Base-by-base conservation (phyloP, 2,329 filamentous ascomycete genomes). In the Aspergillus sp. region DNA sequence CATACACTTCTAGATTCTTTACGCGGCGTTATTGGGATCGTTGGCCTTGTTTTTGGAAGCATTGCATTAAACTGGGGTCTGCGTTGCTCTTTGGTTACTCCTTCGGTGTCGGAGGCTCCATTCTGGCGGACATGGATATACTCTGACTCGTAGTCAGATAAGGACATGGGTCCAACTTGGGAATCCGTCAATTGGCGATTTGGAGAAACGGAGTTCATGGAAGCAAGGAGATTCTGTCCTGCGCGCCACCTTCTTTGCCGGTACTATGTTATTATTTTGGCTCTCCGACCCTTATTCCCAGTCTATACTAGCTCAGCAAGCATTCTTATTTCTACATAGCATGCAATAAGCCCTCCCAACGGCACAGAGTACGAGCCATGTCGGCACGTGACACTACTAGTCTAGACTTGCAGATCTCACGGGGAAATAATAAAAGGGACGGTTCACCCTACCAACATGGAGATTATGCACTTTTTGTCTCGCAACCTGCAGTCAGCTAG, bases 41-140 rank as follows among this genome's bases (percentile, higher is more conserved):
- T 54, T 60, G 51, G 38, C 53, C 28, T 59, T 62, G 43, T 55
- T 41, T 55, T 57, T 56, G 54, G 50, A 31, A 54, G 62, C 62
- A 64, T 66, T 64, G 62, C 62, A 66, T 64, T 41, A 57, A 22
- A 61, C 53, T 25, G 62, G 64, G 62, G 59, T 65, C 59, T 54
- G 57, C 60, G 53, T 57, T 62, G 56, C 57, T 59, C 38, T 57
- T 59, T 58, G 56, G 63, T 54, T 54, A 50, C 22, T 54, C 43
- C 43, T 61, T 31, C 11, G 13, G 49, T 45, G 47, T n/a, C 53
- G 41, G 30, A 25, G 47, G 31, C 5, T 22, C 28, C 54, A 49
- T 41, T 57, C 54, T 41, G 13, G 15, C 17, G 47, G 48, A 52
- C 54, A 23, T 43, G 28, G 22, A 50, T 49, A 49, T 34, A 7